Conservation (phyloP, 176 grass and related monocot species). For the Hordeum marinum region DNA sequence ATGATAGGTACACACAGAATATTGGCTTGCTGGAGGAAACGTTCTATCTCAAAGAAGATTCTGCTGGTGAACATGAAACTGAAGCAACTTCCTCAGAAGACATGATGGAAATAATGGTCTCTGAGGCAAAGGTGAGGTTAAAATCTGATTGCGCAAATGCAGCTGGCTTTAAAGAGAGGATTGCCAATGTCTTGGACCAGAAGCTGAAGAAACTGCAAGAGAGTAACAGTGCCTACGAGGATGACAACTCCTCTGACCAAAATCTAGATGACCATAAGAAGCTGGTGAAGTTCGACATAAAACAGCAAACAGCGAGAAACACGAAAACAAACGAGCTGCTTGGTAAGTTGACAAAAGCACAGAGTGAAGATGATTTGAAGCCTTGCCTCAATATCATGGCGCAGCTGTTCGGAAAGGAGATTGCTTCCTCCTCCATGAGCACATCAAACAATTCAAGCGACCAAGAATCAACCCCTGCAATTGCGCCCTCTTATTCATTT, state of each 20-base stretch:
- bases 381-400: constrained; percentile 43
- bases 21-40: constrained; percentile 75
- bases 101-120: constrained; percentile 42
- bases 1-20: constrained; percentile 74
- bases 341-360: constrained; percentile 55
- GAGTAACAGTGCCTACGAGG: constrained; percentile 23
- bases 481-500: constrained; percentile 18
- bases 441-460: constrained; percentile 8
- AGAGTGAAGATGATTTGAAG: constrained; percentile 55
- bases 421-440: background rate
- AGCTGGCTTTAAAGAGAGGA: constrained; percentile 51
- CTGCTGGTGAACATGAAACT: constrained; percentile 26
- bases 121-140: constrained; percentile 66
- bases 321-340: constrained; percentile 51
- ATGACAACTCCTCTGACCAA: constrained; percentile 20
- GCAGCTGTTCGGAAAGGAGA: constrained; percentile 32
- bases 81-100: constrained; percentile 43
- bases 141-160: constrained; percentile 48
- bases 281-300: constrained; percentile 18
- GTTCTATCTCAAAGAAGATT: constrained; percentile 41
- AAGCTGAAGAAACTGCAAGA: constrained; percentile 61
- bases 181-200: constrained; percentile 45
- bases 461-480: constrained; percentile 24
- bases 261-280: constrained; percentile 25
- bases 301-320: constrained; percentile 39